These are phyloP conservation scores for Fusarium verticillioides DNA, from an alignment of 2,329 filamentous ascomycete species.

Conservation along the genomic window DNA sequence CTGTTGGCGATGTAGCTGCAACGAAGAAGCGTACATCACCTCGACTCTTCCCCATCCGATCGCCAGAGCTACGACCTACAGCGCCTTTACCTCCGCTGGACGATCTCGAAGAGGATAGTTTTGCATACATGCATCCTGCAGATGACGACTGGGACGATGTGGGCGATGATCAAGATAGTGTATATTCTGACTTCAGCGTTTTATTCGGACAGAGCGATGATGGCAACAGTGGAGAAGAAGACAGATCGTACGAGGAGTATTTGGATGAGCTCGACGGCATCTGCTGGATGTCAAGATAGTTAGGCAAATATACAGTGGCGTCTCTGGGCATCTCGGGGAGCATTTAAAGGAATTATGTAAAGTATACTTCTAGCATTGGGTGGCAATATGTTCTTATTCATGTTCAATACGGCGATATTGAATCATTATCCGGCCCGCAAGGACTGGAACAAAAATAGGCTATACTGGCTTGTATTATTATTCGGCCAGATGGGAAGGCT, in stretches of 20 bases:
- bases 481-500: neutral
- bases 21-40: constrained; percentile 45
- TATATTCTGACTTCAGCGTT: constrained; percentile 66
- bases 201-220: constrained; percentile 56
- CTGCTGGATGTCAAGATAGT: constrained; percentile 54
- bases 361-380: constrained; percentile 18
- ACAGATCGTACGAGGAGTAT: constrained; percentile 64
- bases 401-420: constrained; percentile 11
- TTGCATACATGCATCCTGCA: constrained; percentile 60
- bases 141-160: constrained; percentile 57
- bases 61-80: constrained; percentile 49
- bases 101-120: constrained; percentile 57
- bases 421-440: constrained; percentile 2
- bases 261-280: constrained; percentile 67
- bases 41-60: constrained; percentile 48
- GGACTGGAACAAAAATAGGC: neutral
- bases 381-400: constrained; percentile 11
- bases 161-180: constrained; percentile 59
- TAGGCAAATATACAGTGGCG: neutral
- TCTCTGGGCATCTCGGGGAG: constrained; percentile 5
- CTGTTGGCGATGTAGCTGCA: constrained; percentile 41
- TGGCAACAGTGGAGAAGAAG: constrained; percentile 46
- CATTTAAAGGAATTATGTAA: constrained; percentile 23
- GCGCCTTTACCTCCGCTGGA: constrained; percentile 40
- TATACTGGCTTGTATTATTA: neutral